These are phyloP conservation scores for Peronospora farinosa DNA, from an alignment of 352 stramenopile genomes.

Conservation along the genomic window DNA sequence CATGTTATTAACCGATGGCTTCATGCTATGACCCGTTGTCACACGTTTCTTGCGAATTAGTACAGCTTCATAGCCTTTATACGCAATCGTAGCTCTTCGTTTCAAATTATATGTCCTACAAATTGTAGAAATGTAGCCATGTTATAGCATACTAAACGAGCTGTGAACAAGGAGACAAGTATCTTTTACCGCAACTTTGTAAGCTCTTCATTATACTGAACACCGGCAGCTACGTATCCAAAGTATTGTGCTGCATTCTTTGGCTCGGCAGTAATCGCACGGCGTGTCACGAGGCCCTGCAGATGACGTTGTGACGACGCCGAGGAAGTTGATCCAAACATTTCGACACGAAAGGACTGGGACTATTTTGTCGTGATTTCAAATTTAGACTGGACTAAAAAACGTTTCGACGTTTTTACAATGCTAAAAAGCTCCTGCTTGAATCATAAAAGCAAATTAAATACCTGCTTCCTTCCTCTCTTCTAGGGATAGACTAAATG, in stretches of 20 bases:
- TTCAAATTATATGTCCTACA: conserved; percentile 63
- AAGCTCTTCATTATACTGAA: conserved; percentile 48
- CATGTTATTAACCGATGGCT: conserved; percentile 19
- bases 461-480: neutral
- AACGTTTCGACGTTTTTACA: neutral
- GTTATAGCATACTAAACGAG: conserved; percentile 1
- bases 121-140: conserved; percentile 7
- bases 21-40: conserved; percentile 19
- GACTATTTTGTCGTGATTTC: conserved; percentile 8
- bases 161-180: neutral
- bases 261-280: conserved; percentile 41
- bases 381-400: conserved; percentile 12
- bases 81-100: conserved; percentile 47
- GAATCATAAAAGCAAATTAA: neutral
- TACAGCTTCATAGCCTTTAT: conserved; percentile 69
- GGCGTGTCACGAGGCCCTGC: conserved; percentile 57
- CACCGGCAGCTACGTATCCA: conserved; percentile 55
- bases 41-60: conserved; percentile 67
- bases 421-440: neutral
- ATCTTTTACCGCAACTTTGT: conserved; percentile 42
- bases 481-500: conserved; percentile 22
- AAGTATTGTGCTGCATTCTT: conserved; percentile 66
- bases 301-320: conserved; percentile 42
- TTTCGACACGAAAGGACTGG: conserved; percentile 13
- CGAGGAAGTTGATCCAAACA: conserved; percentile 20